Conservation (phyloP, 768 basidiomycete species). For the Butyriboletus loyo region DNA sequence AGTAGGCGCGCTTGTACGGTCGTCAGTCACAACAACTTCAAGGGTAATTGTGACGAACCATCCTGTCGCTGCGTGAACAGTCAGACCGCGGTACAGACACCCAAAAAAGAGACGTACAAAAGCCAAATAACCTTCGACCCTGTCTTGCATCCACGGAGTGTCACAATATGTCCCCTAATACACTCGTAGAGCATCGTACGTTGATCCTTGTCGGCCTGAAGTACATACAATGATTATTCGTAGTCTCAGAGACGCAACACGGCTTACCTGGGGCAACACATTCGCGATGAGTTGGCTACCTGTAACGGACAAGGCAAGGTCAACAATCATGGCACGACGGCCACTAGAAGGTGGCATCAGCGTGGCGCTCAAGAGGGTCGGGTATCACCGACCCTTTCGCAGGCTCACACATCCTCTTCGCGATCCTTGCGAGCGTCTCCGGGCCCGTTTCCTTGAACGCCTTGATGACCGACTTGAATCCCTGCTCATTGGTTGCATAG, state of each 20-base stretch:
- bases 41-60: constrained; percentile 36
- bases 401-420: constrained; percentile 82
- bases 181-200: constrained; percentile 79
- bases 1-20: constrained; percentile 53
- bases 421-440: constrained; percentile 69
- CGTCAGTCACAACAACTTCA: constrained; percentile 14
- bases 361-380: neutral
- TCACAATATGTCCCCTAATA: constrained; percentile 84
- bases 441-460: constrained; percentile 82
- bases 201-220: constrained; percentile 82
- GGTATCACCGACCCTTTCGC: constrained; percentile 59
- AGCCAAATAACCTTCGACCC: constrained; percentile 92
- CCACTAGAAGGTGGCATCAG: constrained; percentile 40
- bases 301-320: constrained; percentile 77
- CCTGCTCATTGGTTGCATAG: constrained; percentile 80
- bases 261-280: constrained; percentile 68
- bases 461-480: constrained; percentile 84
- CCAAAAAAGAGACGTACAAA: constrained; percentile 44
- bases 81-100: neutral
- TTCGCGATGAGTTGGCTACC: constrained; percentile 85
- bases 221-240: constrained; percentile 8
- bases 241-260: neutral
- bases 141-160: constrained; percentile 86
- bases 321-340: constrained; percentile 82
- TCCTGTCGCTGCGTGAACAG: constrained; percentile 48